These are phyloP conservation scores for Pseudogymnoascus sp. DNA, from an alignment of 2,329 filamentous ascomycete genomes.

Conservation along the genomic window DNA sequence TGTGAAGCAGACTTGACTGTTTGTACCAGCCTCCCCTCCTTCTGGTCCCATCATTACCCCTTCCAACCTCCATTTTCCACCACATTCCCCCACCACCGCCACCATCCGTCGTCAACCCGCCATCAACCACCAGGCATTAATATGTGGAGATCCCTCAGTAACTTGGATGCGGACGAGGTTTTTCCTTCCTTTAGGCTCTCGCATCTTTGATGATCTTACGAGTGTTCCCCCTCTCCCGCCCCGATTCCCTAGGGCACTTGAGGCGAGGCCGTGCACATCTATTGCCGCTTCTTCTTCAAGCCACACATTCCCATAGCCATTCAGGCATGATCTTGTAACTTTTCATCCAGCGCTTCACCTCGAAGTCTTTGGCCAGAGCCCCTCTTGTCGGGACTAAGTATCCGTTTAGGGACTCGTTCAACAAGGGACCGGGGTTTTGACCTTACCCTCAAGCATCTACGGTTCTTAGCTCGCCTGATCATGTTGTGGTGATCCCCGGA, in stretches of 20 bases:
- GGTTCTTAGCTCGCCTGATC: slow-evolving; percentile 4
- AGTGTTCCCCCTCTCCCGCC: neutral
- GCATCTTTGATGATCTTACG: slow-evolving; percentile 3
- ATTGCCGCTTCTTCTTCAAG: neutral
- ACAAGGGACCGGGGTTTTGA: neutral
- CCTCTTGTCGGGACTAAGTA: neutral
- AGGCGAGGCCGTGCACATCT: slow-evolving; percentile 5
- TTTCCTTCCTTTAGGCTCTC: slow-evolving; percentile 8
- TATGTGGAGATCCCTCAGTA: slow-evolving; percentile 4
- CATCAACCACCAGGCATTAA: slow-evolving; percentile 5
- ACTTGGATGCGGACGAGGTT: slow-evolving; percentile 4
- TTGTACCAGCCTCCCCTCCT: neutral
- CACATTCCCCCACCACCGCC: neutral
- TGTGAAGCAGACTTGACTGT: slow-evolving; percentile 1
- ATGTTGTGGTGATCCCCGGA: neutral
- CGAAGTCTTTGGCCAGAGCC: slow-evolving; percentile 1
- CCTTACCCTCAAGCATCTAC: slow-evolving; percentile 1
- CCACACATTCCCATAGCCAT: neutral
- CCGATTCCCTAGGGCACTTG: neutral
- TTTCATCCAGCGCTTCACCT: neutral
- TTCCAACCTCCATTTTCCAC: slow-evolving; percentile 7
- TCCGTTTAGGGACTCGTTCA: slow-evolving; percentile 1
- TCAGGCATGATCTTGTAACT: neutral
- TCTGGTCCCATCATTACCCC: neutral
- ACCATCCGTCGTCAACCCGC: neutral